Percentiles rank a stretch among this genome's conserved stretches.
These are phyloP conservation scores for Colletotrichum spinosum DNA, from an alignment of 2,329 filamentous ascomycete species.

Conservation along the genomic window DNA sequence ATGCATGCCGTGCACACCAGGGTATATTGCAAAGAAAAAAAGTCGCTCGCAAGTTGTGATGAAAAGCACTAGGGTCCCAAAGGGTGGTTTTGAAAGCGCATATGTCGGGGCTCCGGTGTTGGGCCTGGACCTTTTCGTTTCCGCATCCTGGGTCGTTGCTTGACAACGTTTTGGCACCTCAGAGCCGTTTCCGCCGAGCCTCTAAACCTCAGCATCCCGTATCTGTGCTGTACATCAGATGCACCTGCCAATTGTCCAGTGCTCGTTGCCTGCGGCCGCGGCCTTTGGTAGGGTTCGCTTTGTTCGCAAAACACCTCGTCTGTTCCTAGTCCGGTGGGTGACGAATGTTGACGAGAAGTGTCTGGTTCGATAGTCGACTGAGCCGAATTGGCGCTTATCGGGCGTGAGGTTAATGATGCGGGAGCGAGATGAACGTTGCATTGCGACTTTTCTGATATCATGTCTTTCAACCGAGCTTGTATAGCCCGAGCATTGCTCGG, in stretches of 20 bases:
- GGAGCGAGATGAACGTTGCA: constrained; percentile 18
- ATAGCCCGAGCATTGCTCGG: constrained; percentile 26
- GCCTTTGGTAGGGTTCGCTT: constrained; percentile 5
- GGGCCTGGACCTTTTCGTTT: constrained; percentile 25
- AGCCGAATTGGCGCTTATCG: constrained; percentile 4
- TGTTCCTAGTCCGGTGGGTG: constrained; percentile 1
- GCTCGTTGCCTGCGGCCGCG: background rate
- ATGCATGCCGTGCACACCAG: constrained; percentile 3
- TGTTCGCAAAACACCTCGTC: constrained; percentile 35
- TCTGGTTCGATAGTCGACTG: constrained; percentile 13
- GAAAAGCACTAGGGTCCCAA: background rate
- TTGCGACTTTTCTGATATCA: constrained; percentile 24
- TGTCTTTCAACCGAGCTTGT: constrained; percentile 24
- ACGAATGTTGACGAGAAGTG: background rate
- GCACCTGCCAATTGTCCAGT: constrained; percentile 3
- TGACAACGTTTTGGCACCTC: constrained; percentile 32
- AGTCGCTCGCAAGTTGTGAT: background rate
- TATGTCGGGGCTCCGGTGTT: constrained; percentile 4
- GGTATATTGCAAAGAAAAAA: constrained; percentile 30
- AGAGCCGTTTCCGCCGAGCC: constrained; percentile 31
- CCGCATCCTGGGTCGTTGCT: constrained; percentile 35
- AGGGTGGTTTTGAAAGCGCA: background rate
- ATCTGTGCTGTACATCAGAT: background rate
- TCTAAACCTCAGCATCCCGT: constrained; percentile 26
- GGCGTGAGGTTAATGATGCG: background rate